Evolutionary conservation across 2,329 filamentous ascomycete species (phyloP).

Genomic region (Huntiella omanensis): DNA sequence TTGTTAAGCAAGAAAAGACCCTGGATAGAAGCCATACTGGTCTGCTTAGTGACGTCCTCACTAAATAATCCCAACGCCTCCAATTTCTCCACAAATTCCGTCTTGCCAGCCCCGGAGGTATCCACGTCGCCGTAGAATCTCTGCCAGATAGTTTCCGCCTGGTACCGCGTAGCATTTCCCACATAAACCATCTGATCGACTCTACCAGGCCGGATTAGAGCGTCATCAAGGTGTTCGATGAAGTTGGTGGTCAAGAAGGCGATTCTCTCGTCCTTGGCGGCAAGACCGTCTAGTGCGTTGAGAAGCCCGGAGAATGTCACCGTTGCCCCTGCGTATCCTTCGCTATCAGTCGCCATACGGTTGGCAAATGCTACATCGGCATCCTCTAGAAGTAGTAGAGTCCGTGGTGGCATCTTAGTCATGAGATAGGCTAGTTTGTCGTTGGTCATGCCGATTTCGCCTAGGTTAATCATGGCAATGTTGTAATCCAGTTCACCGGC

Average conservation of each 20-base stretch:
- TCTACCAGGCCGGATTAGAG: constrained; percentile 72
- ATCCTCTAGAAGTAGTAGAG: constrained; percentile 70
- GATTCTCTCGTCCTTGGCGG: constrained; percentile 82
- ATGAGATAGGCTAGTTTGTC: constrained; percentile 73
- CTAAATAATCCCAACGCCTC: constrained; percentile 52
- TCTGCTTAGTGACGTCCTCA: constrained; percentile 29
- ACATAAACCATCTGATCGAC: constrained; percentile 88
- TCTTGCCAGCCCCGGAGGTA: constrained; percentile 36
- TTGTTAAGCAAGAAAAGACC: constrained; percentile 94
- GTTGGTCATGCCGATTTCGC: constrained; percentile 75
- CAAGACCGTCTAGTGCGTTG: constrained; percentile 76
- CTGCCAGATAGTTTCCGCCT: constrained; percentile 79
- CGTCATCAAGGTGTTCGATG: constrained; percentile 72
- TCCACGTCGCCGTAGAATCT: constrained; percentile 84
- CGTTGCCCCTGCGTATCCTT: constrained; percentile 72
- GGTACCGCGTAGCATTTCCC: constrained; percentile 69
- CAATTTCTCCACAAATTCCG: constrained; percentile 52
- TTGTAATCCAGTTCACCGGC: constrained; percentile 85
- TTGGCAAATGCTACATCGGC: constrained; percentile 83
- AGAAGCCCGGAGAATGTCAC: constrained; percentile 88
- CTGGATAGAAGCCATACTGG: constrained; percentile 83
- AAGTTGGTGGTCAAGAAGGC: constrained; percentile 92
- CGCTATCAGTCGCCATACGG: constrained; percentile 53
- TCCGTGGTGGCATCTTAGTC: constrained; percentile 66
- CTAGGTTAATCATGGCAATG: constrained; percentile 82